Base-by-base conservation (phyloP, 2,329 filamentous ascomycete genomes). In the Massarina eburnea region DNA sequence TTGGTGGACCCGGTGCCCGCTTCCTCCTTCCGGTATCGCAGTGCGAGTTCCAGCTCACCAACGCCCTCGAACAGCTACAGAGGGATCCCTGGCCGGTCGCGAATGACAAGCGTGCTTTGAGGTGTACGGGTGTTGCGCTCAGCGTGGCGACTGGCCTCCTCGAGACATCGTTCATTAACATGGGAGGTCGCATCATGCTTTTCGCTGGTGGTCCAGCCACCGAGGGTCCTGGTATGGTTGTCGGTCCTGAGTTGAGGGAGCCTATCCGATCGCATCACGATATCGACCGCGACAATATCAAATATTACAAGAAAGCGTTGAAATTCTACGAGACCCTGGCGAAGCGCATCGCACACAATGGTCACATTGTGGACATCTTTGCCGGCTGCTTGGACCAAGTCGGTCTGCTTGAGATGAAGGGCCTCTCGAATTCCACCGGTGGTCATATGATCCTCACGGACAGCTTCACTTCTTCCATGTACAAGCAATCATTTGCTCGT, bases 371-470 rank as follows among this genome's bases (percentile, higher is more conserved):
- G 58, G 94, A 99, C 70, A 94, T 99, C 43, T 99, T 97, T 70
- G 94, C 92, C 43, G 94, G 94, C 32, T 99, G 94, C 71, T 81
- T 99, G 42, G 94, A 99, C 70, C 94, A 99, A 72, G 94, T 99
- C 55, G 94, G 94, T 71, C 79, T 99, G 43, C 78, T 99, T 37
- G 94, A 99, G 73, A 99, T 99, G 94, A 97, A 97, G 73, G 89
- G 91, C 20, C 81, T 99, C 10, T 87, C 91, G 55, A 99, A 97
- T 71, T 95, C 87, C 24, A 99, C 94, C 15, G 94, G 94, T 55
- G 94, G 94, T 29, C 91, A 99, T 68, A 99, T 99, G 86, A 95
- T 99, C 54, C 76, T 99, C 55, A 97, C 94, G 1, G 94, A 99
- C 71, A 96, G 91, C 70, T 99, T 99, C 70, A 97, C 92, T 3